Evolutionary conservation across 202 grass and related monocot species (phyloP).

Genomic region (Setaria viridis): DNA sequence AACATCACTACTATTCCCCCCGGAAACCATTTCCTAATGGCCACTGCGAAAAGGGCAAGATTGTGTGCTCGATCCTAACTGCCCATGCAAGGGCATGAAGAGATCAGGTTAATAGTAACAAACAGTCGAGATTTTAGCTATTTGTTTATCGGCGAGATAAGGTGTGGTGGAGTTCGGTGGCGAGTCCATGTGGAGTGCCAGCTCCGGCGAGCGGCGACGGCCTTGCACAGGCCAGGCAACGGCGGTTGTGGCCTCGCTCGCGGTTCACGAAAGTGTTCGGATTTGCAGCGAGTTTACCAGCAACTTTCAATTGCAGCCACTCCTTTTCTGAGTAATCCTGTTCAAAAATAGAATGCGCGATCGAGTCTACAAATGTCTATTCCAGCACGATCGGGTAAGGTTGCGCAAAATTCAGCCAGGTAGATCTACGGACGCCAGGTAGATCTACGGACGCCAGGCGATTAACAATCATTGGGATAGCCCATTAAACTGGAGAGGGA

Average conservation of each 20-base stretch:
- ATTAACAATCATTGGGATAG: not conserved
- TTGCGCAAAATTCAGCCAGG: not conserved
- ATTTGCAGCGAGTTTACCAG: not conserved
- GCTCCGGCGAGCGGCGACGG: conserved; percentile 2
- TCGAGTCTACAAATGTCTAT: not conserved
- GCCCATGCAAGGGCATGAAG: not conserved
- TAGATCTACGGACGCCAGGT: conserved; percentile 6
- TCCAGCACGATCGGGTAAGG: conserved; percentile 5
- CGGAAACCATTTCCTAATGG: not conserved
- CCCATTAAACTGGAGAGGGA: not conserved
- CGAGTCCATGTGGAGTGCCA: conserved; percentile 42
- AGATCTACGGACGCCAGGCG: not conserved
- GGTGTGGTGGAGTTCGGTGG: conserved; percentile 35
- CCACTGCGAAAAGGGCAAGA: not conserved
- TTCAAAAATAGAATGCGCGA: not conserved
- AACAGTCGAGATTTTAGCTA: not conserved
- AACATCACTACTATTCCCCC: not conserved
- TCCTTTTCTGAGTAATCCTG: too few relatives aligned
- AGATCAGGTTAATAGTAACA: not conserved
- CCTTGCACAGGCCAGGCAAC: not conserved
- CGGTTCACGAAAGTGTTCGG: not conserved
- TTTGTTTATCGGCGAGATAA: not conserved
- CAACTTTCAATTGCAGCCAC: not conserved
- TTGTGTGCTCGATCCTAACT: conserved; percentile 30
- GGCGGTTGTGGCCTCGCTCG: conserved; percentile 18